Percentiles rank a stretch among this genome's conserved stretches.
phyloP scores from a whole-genome alignment of 2,329 filamentous ascomycete genomes.

The Tolypocladium amazonense region DNA sequence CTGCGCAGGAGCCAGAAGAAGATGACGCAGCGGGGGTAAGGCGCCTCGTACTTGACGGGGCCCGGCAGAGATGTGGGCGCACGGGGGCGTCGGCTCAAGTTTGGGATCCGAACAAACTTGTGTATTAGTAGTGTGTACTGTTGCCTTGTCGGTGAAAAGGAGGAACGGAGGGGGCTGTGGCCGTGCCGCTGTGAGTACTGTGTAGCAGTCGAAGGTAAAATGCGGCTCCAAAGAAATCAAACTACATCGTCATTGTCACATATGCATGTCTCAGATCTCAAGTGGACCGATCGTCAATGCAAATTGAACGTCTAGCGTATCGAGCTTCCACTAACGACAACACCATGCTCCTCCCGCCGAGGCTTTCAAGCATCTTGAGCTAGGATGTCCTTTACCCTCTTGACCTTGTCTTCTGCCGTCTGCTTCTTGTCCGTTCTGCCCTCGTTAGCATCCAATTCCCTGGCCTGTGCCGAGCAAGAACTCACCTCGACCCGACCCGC shows the following conservation, averaged over 20 bases:
- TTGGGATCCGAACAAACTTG: not conserved
- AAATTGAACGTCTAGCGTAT: too few species aligned
- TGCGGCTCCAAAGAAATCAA: not conserved
- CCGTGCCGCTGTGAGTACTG: not conserved
- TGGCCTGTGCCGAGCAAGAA: conserved; percentile 4
- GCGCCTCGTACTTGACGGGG: not conserved
- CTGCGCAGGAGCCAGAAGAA: conserved; percentile 44
- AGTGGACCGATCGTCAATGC: not conserved
- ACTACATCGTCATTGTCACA: not conserved
- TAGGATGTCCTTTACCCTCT: conserved; percentile 43
- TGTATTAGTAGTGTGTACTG: conserved; percentile 3
- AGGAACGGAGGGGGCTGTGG: not conserved
- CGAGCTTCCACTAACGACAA: too few species aligned
- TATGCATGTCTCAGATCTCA: not conserved
- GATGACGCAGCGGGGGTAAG: conserved; percentile 40
- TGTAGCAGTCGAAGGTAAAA: not conserved
- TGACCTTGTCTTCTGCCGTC: conserved; percentile 70
- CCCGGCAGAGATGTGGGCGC: not conserved
- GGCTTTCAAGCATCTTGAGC: conserved; percentile 9
- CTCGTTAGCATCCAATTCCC: not conserved
- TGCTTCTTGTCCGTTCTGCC: conserved; percentile 78
- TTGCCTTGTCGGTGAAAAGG: not conserved
- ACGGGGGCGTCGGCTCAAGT: not conserved
- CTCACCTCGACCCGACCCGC: conserved; percentile 66
- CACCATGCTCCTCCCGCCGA: not conserved